A percentile compares a stretch with the other conserved stretches of the same genome.
Conservation (phyloP, 805 yeast genomes). For the Tetrapisispora nanseiensis region DNA sequence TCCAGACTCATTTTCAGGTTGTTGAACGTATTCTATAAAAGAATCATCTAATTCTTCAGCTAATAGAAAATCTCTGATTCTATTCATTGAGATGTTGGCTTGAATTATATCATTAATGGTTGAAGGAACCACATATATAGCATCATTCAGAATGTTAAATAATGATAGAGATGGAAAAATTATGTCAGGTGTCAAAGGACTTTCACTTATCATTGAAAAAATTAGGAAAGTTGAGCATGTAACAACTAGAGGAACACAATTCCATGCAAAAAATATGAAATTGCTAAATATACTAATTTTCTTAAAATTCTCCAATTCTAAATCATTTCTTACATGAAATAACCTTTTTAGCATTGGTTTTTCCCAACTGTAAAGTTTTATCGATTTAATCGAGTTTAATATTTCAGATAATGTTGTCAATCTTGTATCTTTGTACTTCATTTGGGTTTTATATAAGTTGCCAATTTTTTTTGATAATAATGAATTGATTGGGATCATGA, state of each 20-base stretch:
- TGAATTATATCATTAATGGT: conserved; percentile 49
- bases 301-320: conserved; percentile 44
- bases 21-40: conserved; percentile 21
- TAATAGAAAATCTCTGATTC: conserved; percentile 42
- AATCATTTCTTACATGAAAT: conserved; percentile 43
- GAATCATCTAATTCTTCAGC: conserved; percentile 38
- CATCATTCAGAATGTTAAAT: conserved; percentile 48
- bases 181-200: conserved; percentile 54
- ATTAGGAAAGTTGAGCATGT: conserved; percentile 51
- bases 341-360: conserved; percentile 48
- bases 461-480: conserved; percentile 37
- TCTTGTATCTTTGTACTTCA: conserved; percentile 54
- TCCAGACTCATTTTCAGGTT: conserved; percentile 13
- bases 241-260: conserved; percentile 53
- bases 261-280: conserved; percentile 47
- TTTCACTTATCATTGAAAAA: conserved; percentile 37
- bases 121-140: conserved; percentile 50
- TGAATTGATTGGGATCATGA: conserved; percentile 52
- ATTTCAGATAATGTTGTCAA: conserved; percentile 52
- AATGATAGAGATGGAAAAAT: conserved; percentile 61
- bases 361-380: conserved; percentile 66
- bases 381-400: conserved; percentile 48
- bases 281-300: conserved; percentile 42
- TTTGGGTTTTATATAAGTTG: conserved; percentile 41
- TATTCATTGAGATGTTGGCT: conserved; percentile 45